Evolutionary conservation across 768 basidiomycete genomes (phyloP).

Genomic region (Rhodotorula diobovata): DNA sequence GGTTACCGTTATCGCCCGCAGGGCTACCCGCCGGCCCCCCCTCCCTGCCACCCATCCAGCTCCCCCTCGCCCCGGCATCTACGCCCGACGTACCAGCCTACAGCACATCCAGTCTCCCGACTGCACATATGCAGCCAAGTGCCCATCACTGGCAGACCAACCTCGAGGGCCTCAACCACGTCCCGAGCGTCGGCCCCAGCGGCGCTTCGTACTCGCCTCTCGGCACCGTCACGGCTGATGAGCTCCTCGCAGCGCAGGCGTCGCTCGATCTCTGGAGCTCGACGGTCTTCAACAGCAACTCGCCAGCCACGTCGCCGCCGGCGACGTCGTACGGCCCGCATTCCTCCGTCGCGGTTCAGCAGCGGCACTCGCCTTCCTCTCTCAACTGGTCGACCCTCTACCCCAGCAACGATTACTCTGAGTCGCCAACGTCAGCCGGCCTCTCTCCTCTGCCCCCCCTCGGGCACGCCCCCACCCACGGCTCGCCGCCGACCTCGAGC

Average conservation of each 20-base stretch:
- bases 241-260: constrained; percentile 13
- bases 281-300: constrained; percentile 4
- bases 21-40: background rate
- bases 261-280: constrained; percentile 24
- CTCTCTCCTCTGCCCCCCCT: background rate
- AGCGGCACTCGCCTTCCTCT: background rate
- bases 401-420: background rate
- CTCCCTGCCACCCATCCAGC: background rate
- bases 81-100: background rate
- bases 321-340: too few relatives aligned
- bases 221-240: constrained; percentile 2
- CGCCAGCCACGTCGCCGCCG: background rate
- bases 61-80: background rate
- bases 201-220: background rate
- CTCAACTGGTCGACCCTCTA: constrained; percentile 25
- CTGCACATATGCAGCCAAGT: background rate
- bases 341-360: background rate
- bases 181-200: background rate
- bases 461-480: background rate
- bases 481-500: background rate
- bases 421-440: too few relatives aligned
- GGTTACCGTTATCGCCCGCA: background rate
- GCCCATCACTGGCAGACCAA: background rate
- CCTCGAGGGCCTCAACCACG: constrained; percentile 21
- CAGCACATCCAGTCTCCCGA: background rate